These are phyloP conservation scores for Nyctanthes arbortristis DNA, from an alignment of 257 asterid genomes.

Conservation along the genomic window DNA sequence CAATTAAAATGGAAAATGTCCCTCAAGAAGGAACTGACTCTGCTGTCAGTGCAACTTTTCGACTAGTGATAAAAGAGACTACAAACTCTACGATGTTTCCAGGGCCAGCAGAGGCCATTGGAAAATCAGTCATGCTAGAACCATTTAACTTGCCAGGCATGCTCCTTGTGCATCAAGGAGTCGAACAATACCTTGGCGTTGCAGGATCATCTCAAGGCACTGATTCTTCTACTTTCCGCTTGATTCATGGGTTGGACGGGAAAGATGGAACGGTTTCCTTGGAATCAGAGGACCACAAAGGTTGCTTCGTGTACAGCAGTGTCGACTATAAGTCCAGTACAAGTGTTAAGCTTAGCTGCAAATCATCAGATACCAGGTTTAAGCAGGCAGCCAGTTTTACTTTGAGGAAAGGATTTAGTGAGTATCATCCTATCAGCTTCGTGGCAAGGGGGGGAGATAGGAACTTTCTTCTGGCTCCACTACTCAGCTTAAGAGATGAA, in stretches of 20 bases:
- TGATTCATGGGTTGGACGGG: conserved; percentile 59
- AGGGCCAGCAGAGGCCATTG: conserved; percentile 37
- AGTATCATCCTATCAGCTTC: conserved; percentile 82
- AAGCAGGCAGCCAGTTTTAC: conserved; percentile 55
- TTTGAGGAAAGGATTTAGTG: conserved; percentile 49
- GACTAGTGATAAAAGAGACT: conserved; percentile 39
- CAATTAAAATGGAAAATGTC: conserved; percentile 42
- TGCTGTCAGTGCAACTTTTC: conserved; percentile 56
- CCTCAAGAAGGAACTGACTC: conserved; percentile 65
- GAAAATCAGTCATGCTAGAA: conserved; percentile 57
- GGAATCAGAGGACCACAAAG: conserved; percentile 49
- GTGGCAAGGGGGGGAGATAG: conserved; percentile 64
- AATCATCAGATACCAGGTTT: conserved; percentile 38
- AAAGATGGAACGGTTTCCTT: conserved; percentile 46
- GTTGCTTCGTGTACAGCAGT: conserved; percentile 52
- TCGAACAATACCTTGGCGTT: conserved; percentile 40
- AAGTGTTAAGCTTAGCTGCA: conserved; percentile 50
- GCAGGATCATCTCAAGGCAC: conserved; percentile 22
- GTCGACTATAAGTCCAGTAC: conserved; percentile 24
- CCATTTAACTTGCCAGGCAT: conserved; percentile 68
- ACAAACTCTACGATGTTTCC: conserved; percentile 15
- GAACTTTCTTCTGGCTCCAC: conserved; percentile 62
- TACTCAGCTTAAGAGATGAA: conserved; percentile 76
- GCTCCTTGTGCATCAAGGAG: conserved; percentile 54
- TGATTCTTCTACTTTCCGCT: conserved; percentile 38